phyloP scores from a whole-genome alignment of 371 early-diverging fungal species.

The Nosema bombycis region DNA sequence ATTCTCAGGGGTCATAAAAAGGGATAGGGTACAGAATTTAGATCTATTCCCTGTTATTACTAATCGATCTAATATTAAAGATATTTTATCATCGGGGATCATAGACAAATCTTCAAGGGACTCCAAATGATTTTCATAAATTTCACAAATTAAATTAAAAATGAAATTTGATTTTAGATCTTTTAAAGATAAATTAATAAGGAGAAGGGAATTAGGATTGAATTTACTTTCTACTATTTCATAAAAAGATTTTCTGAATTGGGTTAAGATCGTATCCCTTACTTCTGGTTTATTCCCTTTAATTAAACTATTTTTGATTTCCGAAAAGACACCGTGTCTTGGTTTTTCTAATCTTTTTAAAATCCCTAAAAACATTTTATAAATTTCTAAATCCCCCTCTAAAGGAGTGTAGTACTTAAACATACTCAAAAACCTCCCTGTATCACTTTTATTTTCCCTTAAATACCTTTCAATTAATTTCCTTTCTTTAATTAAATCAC shows the following conservation, averaged over 20 bases:
- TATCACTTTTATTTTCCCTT: neutral
- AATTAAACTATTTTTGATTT: neutral
- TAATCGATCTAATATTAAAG: neutral
- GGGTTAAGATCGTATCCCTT: neutral
- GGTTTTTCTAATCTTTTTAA: neutral
- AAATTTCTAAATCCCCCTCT: slow-evolving; percentile 3
- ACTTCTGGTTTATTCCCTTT: neutral
- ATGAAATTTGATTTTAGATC: neutral
- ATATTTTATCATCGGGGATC: slow-evolving; percentile 1
- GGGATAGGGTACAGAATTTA: neutral
- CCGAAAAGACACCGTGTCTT: neutral
- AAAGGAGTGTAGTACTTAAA: neutral
- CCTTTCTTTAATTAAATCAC: neutral
- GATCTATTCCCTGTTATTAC: neutral
- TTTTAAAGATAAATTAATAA: neutral
- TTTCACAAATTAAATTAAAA: neutral
- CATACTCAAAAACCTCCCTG: slow-evolving; percentile 9
- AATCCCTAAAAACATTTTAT: slow-evolving; percentile 9
- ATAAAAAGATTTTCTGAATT: neutral
- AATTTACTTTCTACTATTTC: neutral
- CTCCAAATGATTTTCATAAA: neutral
- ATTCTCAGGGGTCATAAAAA: neutral
- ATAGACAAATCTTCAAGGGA: slow-evolving; percentile 11
- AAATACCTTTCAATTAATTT: neutral
- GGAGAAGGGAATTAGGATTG: too few relatives aligned